A percentile compares a stretch with the other conserved stretches of the same genome.
Evolutionary conservation across 805 yeast species (phyloP).

Genomic region (Ogataea haglerorum): DNA sequence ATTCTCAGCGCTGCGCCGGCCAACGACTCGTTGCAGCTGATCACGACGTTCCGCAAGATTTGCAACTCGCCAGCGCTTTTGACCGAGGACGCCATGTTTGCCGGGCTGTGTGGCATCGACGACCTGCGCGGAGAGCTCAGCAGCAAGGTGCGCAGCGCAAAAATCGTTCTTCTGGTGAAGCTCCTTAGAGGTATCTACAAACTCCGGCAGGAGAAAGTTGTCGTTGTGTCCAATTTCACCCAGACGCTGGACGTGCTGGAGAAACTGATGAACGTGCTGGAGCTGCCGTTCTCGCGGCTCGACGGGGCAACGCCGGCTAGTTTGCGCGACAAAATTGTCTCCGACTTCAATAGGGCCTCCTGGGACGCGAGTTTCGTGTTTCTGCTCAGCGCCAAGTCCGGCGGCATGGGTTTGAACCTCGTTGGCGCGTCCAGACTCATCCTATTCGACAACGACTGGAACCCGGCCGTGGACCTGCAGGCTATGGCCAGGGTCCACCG

Average conservation of each 20-base stretch:
- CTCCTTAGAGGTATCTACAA: constrained; percentile 48
- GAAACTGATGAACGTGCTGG: constrained; percentile 44
- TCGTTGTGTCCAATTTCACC: constrained; percentile 83
- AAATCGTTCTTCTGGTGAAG: constrained; percentile 56
- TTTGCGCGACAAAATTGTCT: constrained; percentile 62
- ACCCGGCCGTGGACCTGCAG: constrained; percentile 87
- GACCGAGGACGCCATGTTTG: constrained; percentile 44
- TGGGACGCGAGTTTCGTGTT: constrained; percentile 52
- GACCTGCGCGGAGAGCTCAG: constrained; percentile 30
- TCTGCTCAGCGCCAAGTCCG: constrained; percentile 82
- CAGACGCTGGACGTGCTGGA: constrained; percentile 80
- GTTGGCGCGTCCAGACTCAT: constrained; percentile 87
- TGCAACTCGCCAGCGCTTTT: constrained; percentile 79
- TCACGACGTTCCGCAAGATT: constrained; percentile 71
- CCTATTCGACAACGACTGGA: constrained; percentile 94
- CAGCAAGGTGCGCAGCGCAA: constrained; percentile 49
- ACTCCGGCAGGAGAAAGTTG: constrained; percentile 64
- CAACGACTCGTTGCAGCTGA: constrained; percentile 58
- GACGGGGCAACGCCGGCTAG: constrained; percentile 83
- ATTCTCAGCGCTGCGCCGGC: constrained; percentile 30
- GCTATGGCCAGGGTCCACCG: constrained; percentile 95
- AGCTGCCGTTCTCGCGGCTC: constrained; percentile 54
- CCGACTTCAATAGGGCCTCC: constrained; percentile 55
- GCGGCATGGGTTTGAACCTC: constrained; percentile 89
- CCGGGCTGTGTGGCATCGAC: constrained; percentile 24